Percentiles rank a stretch among this genome's conserved stretches.
Evolutionary conservation across 768 basidiomycete genomes (phyloP).

Genomic region (Trametes cinnabarina): DNA sequence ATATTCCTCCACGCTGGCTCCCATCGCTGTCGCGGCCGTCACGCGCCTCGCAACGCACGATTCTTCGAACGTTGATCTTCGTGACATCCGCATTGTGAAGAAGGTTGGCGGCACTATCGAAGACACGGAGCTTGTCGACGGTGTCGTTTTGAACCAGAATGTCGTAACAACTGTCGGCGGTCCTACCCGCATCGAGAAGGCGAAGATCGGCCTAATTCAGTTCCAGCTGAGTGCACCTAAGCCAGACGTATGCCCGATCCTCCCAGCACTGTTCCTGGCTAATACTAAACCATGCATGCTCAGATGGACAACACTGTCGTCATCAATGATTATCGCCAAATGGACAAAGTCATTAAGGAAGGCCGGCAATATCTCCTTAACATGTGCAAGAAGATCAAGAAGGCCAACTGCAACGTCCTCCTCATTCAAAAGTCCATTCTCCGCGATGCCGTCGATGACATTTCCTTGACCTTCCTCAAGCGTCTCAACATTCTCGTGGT

Average conservation of each 20-base stretch:
- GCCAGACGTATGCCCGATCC: constrained; percentile 71
- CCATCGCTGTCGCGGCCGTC: constrained; percentile 96
- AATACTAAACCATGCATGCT: neutral
- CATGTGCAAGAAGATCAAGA: constrained; percentile 99
- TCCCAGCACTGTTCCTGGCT: neutral
- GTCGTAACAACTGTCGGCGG: constrained; percentile 89
- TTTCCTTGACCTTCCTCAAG: constrained; percentile 95
- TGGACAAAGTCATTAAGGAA: constrained; percentile 99
- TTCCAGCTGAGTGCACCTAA: constrained; percentile 98
- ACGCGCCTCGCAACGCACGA: constrained; percentile 84
- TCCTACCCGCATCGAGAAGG: constrained; percentile 94
- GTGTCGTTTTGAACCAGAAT: constrained; percentile 96
- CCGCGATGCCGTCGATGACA: constrained; percentile 98
- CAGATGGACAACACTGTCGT: constrained; percentile 99
- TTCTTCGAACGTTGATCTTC: constrained; percentile 93
- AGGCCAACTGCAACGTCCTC: constrained; percentile 98
- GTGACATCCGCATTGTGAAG: constrained; percentile 95
- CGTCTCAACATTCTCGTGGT: constrained; percentile 94
- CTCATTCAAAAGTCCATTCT: constrained; percentile 99
- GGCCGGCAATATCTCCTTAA: constrained; percentile 97
- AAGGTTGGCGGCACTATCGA: constrained; percentile 99
- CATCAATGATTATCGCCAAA: constrained; percentile 98
- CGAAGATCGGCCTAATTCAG: constrained; percentile 96
- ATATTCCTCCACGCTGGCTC: constrained; percentile 97
- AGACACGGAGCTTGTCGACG: constrained; percentile 95